Base-by-base conservation (phyloP, 2,329 filamentous ascomycete genomes). In the Furcasterigmium sp. region DNA sequence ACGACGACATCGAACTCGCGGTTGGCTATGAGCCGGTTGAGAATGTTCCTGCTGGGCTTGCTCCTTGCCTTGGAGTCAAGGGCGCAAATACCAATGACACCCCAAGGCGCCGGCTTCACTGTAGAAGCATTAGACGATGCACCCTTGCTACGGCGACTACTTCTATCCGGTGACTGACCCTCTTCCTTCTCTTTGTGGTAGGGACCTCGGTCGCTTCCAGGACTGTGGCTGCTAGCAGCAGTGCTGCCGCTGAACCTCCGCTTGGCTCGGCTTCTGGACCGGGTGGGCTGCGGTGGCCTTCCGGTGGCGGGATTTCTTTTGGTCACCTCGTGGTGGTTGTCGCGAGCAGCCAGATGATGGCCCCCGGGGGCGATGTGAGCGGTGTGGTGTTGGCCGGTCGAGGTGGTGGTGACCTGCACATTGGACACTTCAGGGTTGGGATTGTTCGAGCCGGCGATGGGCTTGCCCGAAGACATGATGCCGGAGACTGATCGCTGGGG, bases 1-100 rank as follows among this genome's bases (percentile, higher is more conserved):
- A 98, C 91, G 48, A 95, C 85, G 19, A 97, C 91, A 56, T 98
- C 91, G 57, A 98, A 97, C 55, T 97, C 91, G 39, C 84, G 81
- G 52, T 94, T 91, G 26, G 87, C 82, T 51, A 96, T 91, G 17
- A 98, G 75, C 40, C 91, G 82, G 58, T 95, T 97, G 46, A 98
- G 70, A 53, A 98, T 98, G 58, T 95, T 97, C 52, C 94, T 80
- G 59, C 91, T 96, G 2, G 93, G 93, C 65, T 97, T 97, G 73
- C 91, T 96, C 56, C 93, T 80, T 28, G 93, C 93, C 69, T 98
- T 98, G 53, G 91, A 80, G 67, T 98, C 93, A 46, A 98, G 73
- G 18, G 93, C 94, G 62, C 93, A 98, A 9, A 98, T 89, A 41
- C 93, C 93, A 57, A 98, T 95, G 39, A 82, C 73, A 35, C 81